These are phyloP conservation scores for Bretschneidera sinensis DNA, from an alignment of 345 rosid genomes.

Conservation along the genomic window DNA sequence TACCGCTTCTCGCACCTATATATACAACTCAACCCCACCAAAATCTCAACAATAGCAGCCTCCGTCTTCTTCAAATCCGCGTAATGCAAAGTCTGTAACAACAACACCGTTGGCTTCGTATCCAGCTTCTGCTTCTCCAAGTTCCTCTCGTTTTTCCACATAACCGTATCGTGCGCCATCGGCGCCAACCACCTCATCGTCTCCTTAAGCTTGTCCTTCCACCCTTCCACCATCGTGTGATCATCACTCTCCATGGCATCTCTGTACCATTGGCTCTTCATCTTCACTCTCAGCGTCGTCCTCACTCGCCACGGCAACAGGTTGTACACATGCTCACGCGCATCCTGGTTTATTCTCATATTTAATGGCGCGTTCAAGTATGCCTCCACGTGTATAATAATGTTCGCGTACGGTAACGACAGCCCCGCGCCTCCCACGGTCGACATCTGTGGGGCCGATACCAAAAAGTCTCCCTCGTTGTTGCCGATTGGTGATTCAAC, in stretches of 20 bases:
- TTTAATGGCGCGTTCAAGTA: slow-evolving; percentile 25
- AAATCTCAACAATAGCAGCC: slow-evolving; percentile 47
- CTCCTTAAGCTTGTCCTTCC: slow-evolving; percentile 41
- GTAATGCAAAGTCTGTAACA: slow-evolving; percentile 47
- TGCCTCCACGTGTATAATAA: slow-evolving; percentile 30
- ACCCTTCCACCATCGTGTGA: slow-evolving; percentile 26
- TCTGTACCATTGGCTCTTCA: slow-evolving; percentile 25
- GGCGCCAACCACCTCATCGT: slow-evolving; percentile 46
- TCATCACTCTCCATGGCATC: slow-evolving; percentile 1
- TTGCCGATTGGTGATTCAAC: neutral
- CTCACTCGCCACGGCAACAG: slow-evolving; percentile 34
- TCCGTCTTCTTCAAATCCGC: slow-evolving; percentile 55
- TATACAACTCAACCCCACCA: slow-evolving; percentile 50
- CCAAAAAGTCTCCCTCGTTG: slow-evolving; percentile 11
- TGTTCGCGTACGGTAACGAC: slow-evolving; percentile 37
- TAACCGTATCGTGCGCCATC: slow-evolving; percentile 43
- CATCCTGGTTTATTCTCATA: slow-evolving; percentile 27
- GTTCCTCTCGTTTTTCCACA: slow-evolving; percentile 49
- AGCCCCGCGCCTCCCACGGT: slow-evolving; percentile 53
- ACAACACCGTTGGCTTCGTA: slow-evolving; percentile 31
- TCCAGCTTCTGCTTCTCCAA: slow-evolving; percentile 41
- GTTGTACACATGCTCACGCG: slow-evolving; percentile 32
- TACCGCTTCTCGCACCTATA: slow-evolving; percentile 25
- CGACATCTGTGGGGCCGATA: slow-evolving; percentile 18
- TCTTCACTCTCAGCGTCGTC: slow-evolving; percentile 24